Evolutionary conservation across 176 grass and related monocot species (phyloP).

Genomic region (Bothriochloa decipiens): DNA sequence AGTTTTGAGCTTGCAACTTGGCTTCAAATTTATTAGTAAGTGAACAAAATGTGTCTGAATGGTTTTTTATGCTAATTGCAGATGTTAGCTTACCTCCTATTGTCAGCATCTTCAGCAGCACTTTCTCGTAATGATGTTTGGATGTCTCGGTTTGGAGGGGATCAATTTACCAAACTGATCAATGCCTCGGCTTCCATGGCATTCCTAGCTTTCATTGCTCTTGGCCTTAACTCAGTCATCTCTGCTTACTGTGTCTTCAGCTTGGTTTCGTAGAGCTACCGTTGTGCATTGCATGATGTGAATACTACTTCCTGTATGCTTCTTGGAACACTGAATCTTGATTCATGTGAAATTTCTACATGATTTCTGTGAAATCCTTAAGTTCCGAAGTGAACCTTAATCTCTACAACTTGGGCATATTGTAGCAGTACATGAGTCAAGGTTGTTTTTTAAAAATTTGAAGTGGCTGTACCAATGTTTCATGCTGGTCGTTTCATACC

Average conservation of each 20-base stretch:
- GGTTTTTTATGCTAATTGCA: slow-evolving; percentile 33
- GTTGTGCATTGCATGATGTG: slow-evolving; percentile 31
- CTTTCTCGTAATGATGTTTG: slow-evolving; percentile 72
- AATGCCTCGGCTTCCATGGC: slow-evolving; percentile 67
- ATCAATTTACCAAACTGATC: slow-evolving; percentile 70
- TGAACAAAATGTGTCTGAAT: neutral
- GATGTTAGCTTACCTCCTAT: slow-evolving; percentile 74
- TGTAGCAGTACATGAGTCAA: neutral
- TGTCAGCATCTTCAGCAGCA: slow-evolving; percentile 80
- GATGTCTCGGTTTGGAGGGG: slow-evolving; percentile 75
- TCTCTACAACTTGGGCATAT: slow-evolving; percentile 3
- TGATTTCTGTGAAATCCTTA: neutral
- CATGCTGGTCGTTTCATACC: neutral
- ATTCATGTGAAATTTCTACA: slow-evolving; percentile 1
- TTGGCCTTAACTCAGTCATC: slow-evolving; percentile 68
- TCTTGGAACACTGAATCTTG: neutral
- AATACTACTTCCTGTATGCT: slow-evolving; percentile 31
- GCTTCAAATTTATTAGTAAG: neutral
- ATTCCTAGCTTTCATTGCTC: slow-evolving; percentile 65
- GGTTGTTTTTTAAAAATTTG: neutral
- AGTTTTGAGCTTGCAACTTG: neutral
- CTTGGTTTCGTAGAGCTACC: slow-evolving; percentile 38
- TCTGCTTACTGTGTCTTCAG: slow-evolving; percentile 67
- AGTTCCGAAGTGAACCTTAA: neutral
- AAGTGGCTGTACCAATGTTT: neutral